Percentiles rank a stretch among this genome's conserved stretches.
phyloP scores from a whole-genome alignment of 805 yeast species.

The Yamadazyma kitorensis region DNA sequence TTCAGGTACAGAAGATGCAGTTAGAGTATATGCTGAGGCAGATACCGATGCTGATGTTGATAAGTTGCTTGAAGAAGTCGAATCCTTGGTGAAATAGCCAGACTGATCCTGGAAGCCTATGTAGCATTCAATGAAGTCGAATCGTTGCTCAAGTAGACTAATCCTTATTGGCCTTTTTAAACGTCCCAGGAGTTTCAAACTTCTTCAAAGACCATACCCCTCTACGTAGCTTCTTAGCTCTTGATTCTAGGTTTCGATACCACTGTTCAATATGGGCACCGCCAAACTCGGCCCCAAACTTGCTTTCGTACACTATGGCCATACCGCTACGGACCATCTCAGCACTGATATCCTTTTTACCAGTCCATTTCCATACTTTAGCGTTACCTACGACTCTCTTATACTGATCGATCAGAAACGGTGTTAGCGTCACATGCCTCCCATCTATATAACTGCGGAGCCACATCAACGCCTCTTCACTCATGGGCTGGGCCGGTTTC shows the following conservation, averaged over 20 bases:
- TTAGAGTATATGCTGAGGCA: slow-evolving; percentile 93
- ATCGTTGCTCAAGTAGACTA: too few relatives aligned
- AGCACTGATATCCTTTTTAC: slow-evolving; percentile 75
- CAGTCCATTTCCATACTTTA: slow-evolving; percentile 53
- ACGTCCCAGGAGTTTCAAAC: slow-evolving; percentile 74
- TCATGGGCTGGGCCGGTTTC: slow-evolving; percentile 82
- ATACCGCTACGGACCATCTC: slow-evolving; percentile 84
- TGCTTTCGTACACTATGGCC: slow-evolving; percentile 86
- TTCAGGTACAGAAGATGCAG: slow-evolving; percentile 97
- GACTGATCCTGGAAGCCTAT: too few relatives aligned
- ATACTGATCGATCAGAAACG: slow-evolving; percentile 83
- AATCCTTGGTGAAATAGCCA: slow-evolving; percentile 23
- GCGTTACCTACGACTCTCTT: slow-evolving; percentile 83
- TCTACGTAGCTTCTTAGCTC: slow-evolving; percentile 51
- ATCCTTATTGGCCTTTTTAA: slow-evolving; percentile 51
- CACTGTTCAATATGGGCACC: slow-evolving; percentile 60
- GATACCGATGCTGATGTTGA: slow-evolving; percentile 34
- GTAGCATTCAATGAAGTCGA: too few relatives aligned
- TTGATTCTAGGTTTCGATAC: slow-evolving; percentile 58
- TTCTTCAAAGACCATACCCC: slow-evolving; percentile 71
- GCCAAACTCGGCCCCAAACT: slow-evolving; percentile 80
- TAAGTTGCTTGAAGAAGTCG: slow-evolving; percentile 21
- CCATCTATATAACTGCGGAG: slow-evolving; percentile 64
- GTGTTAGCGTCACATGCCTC: slow-evolving; percentile 67
- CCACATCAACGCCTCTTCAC: slow-evolving; percentile 85